Percentiles rank a stretch among this genome's conserved stretches.
Conservation (phyloP, 176 grass and related monocot genomes). For the Luzula sylvatica region DNA sequence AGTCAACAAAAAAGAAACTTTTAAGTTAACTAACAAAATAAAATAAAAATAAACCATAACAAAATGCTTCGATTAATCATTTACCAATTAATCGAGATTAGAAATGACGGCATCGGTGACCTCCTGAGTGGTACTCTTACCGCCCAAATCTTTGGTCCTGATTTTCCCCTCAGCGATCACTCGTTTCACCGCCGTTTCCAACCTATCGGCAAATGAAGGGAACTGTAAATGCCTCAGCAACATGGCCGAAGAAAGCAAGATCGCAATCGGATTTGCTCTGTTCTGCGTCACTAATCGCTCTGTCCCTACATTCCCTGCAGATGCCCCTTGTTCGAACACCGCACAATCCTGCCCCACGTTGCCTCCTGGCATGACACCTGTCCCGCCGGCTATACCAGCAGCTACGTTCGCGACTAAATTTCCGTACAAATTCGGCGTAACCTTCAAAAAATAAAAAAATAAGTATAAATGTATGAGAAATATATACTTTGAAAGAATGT, state of each 20-base stretch:
- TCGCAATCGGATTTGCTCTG: constrained; percentile 76
- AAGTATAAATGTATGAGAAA: constrained; percentile 17
- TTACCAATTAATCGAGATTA: constrained; percentile 41
- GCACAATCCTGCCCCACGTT: constrained; percentile 94
- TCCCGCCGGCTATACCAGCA: constrained; percentile 96
- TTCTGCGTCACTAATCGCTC: constrained; percentile 52
- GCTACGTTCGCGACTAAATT: constrained; percentile 92
- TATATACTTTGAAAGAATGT: background rate
- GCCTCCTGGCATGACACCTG: constrained; percentile 98
- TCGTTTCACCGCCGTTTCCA: constrained; percentile 67
- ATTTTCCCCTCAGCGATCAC: constrained; percentile 48
- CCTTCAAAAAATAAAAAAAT: constrained; percentile 41
- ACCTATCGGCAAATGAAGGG: constrained; percentile 74
- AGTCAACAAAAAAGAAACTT: too few relatives aligned
- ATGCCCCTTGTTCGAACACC: constrained; percentile 93
- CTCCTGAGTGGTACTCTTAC: constrained; percentile 73
- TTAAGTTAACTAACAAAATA: too few relatives aligned
- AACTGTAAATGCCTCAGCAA: constrained; percentile 92
- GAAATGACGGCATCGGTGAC: constrained; percentile 73
- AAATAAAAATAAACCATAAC: constrained; percentile 6
- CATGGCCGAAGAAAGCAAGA: constrained; percentile 90
- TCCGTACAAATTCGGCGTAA: constrained; percentile 97
- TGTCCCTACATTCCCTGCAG: constrained; percentile 81
- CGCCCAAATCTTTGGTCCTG: constrained; percentile 82
- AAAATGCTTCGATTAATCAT: constrained; percentile 4